Conservation (phyloP, 345 rosid genomes). For the Viola odorata region DNA sequence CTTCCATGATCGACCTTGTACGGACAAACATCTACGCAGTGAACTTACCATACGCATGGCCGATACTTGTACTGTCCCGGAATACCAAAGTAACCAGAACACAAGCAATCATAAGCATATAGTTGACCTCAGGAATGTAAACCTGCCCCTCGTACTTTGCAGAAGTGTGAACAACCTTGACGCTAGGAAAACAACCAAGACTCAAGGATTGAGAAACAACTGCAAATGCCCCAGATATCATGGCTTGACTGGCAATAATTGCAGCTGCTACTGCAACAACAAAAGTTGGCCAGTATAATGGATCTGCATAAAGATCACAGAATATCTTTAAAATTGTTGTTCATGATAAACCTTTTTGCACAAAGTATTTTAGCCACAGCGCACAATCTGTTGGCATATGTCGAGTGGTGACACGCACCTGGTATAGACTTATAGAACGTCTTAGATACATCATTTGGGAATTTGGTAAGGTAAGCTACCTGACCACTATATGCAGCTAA, state of each 20-base stretch:
- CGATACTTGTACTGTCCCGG: slow-evolving; percentile 52
- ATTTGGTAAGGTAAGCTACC: slow-evolving; percentile 52
- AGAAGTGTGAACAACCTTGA: slow-evolving; percentile 75
- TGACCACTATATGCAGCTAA: slow-evolving; percentile 45
- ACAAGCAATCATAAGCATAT: slow-evolving; percentile 63
- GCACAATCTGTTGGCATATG: no score
- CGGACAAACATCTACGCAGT: background rate
- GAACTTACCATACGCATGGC: slow-evolving; percentile 67
- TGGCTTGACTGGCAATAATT: slow-evolving; percentile 82
- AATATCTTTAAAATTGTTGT: background rate
- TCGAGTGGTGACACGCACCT: slow-evolving; percentile 16
- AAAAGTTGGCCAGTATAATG: slow-evolving; percentile 74
- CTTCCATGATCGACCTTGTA: no score
- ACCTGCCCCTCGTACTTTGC: slow-evolving; percentile 73
- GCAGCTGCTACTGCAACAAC: slow-evolving; percentile 71
- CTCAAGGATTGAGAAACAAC: slow-evolving; percentile 54
- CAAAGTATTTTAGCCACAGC: background rate
- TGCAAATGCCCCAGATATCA: slow-evolving; percentile 72
- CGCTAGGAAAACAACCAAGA: slow-evolving; percentile 75
- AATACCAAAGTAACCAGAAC: slow-evolving; percentile 47
- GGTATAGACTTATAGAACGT: slow-evolving; percentile 64
- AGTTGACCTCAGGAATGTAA: slow-evolving; percentile 81
- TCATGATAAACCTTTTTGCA: background rate
- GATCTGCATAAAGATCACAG: slow-evolving; percentile 26
- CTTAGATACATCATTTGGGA: slow-evolving; percentile 27